Evolutionary conservation across 2,329 filamentous ascomycete genomes (phyloP).

Genomic region (Neurospora sp.): DNA sequence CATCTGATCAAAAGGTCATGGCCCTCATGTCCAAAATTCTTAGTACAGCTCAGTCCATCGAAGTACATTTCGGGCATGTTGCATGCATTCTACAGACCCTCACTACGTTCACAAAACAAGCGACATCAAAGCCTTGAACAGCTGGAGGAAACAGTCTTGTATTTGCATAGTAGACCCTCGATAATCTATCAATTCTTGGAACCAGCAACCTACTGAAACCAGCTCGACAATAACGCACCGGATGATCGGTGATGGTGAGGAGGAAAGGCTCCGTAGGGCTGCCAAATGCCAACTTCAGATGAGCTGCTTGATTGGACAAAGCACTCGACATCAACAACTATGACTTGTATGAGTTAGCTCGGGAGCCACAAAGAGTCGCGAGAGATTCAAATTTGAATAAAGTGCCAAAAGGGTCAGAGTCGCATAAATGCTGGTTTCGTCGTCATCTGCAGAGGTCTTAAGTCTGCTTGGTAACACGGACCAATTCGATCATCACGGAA

Average conservation of each 20-base stretch:
- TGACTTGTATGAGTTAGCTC: not conserved
- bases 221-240: not conserved
- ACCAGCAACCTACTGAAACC: not conserved
- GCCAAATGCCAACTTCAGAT: not conserved
- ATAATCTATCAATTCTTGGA: not conserved
- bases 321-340: not conserved
- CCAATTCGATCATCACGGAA: conserved; percentile 69
- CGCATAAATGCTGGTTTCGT: conserved; percentile 48
- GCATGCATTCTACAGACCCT: not conserved
- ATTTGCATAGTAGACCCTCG: not conserved
- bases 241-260: not conserved
- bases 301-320: not conserved
- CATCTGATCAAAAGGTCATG: not conserved
- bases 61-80: not conserved
- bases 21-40: not conserved
- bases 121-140: not conserved
- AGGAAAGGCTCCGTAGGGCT: not conserved
- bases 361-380: not conserved
- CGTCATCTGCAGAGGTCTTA: conserved; percentile 71
- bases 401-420: conserved; percentile 43
- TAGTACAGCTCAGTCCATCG: not conserved
- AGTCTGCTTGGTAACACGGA: conserved; percentile 79
- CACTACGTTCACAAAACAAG: not conserved
- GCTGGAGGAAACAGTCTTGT: not conserved
- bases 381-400: not conserved